Evolutionary conservation across 2,329 filamentous ascomycete genomes (phyloP).

Genomic region (Myriosclerotinia scirpicola): DNA sequence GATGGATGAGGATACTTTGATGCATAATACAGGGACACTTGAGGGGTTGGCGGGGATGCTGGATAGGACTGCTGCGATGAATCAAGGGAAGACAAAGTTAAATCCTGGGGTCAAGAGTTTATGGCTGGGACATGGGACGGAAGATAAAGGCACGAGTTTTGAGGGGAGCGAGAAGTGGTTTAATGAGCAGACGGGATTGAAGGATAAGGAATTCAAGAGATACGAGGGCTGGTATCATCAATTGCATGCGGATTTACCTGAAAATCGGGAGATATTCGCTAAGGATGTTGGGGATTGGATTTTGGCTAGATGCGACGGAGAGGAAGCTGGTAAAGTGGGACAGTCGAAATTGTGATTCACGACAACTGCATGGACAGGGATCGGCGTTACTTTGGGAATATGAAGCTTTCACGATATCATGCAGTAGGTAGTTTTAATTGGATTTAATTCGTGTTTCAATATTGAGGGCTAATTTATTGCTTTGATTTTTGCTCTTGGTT

Average conservation of each 20-base stretch:
- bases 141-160: conserved; percentile 68
- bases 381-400: conserved; percentile 3
- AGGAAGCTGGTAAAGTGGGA: conserved; percentile 13
- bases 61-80: conserved; percentile 65
- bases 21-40: conserved; percentile 84
- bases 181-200: conserved; percentile 52
- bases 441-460: not conserved
- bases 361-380: not conserved
- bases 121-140: conserved; percentile 75
- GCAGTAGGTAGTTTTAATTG: not conserved
- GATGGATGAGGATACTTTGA: conserved; percentile 65
- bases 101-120: conserved; percentile 60
- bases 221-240: conserved; percentile 82
- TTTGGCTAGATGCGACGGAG: conserved; percentile 40
- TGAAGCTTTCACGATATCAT: not conserved
- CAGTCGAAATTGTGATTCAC: conserved; percentile 31
- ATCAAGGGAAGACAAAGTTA: conserved; percentile 54
- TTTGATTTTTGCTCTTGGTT: not conserved
- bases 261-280: conserved; percentile 44
- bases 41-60: conserved; percentile 76
- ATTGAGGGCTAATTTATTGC: not conserved
- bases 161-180: conserved; percentile 64
- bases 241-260: conserved; percentile 57
- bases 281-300: conserved; percentile 68
- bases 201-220: conserved; percentile 68